Percentiles rank a stretch among this genome's conserved stretches.
Evolutionary conservation across 768 basidiomycete species (phyloP).

Genomic region (Lepiota venenata): DNA sequence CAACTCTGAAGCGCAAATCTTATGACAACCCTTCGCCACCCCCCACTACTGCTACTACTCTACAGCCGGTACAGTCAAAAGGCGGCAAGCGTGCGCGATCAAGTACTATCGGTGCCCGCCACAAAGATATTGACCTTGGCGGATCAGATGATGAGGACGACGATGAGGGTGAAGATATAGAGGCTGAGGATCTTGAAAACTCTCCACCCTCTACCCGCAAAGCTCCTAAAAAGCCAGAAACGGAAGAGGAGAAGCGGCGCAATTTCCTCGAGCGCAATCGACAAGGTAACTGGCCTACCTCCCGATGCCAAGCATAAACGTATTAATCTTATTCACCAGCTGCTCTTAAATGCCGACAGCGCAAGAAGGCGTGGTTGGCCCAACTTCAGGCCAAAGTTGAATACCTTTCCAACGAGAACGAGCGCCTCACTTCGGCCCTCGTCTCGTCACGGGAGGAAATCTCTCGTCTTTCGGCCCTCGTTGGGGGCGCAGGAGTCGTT

Average conservation of each 20-base stretch:
- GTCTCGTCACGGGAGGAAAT: slow-evolving; percentile 91
- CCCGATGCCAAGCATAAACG: not conserved
- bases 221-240: slow-evolving; percentile 75
- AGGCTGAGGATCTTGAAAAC: slow-evolving; percentile 34
- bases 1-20: slow-evolving; percentile 62
- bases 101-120: slow-evolving; percentile 23
- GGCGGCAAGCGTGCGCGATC: slow-evolving; percentile 38
- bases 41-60: slow-evolving; percentile 22
- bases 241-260: slow-evolving; percentile 95
- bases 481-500: slow-evolving; percentile 61
- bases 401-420: slow-evolving; percentile 89
- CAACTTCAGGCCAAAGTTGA: slow-evolving; percentile 94
- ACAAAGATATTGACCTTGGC: slow-evolving; percentile 30
- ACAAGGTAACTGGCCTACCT: slow-evolving; percentile 63
- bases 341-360: slow-evolving; percentile 97
- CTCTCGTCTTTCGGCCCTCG: slow-evolving; percentile 71
- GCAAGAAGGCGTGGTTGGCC: slow-evolving; percentile 97
- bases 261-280: slow-evolving; percentile 97
- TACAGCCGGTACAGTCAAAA: slow-evolving; percentile 20
- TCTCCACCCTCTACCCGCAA: slow-evolving; percentile 18
- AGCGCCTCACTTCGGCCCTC: slow-evolving; percentile 84
- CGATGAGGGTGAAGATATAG: slow-evolving; percentile 35
- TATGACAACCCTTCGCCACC: slow-evolving; percentile 42
- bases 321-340: slow-evolving; percentile 42
- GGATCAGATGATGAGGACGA: slow-evolving; percentile 36